Conservation (phyloP, 495 filamentous ascomycete genomes). For the Neurospora sp. region DNA sequence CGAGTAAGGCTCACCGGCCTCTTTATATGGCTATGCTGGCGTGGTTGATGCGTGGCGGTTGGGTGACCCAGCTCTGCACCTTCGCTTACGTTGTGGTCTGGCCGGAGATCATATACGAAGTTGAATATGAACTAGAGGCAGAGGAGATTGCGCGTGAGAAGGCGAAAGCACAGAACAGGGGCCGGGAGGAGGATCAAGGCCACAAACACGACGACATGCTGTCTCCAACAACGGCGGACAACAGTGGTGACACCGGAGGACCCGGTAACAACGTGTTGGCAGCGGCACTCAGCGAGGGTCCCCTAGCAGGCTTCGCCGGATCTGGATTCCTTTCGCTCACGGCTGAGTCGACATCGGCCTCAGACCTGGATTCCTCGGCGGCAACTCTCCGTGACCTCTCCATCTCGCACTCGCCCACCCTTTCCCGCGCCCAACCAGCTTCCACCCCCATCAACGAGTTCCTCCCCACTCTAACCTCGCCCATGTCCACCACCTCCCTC, state of each 20-base stretch:
- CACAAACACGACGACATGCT: neutral
- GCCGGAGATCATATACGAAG: constrained; percentile 51
- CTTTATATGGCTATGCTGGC: constrained; percentile 83
- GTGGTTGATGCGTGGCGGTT: constrained; percentile 84
- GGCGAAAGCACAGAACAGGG: constrained; percentile 8
- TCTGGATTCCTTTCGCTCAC: constrained; percentile 16
- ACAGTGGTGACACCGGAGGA: constrained; percentile 11
- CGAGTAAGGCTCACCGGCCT: constrained; percentile 77
- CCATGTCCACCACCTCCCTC: constrained; percentile 5
- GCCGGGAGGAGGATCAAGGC: neutral
- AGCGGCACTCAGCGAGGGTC: constrained; percentile 12
- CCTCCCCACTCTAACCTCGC: neutral
- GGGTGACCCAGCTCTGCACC: constrained; percentile 83
- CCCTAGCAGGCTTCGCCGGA: constrained; percentile 13
- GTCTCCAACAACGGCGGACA: constrained; percentile 2
- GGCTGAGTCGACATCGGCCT: constrained; percentile 5
- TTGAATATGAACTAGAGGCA: constrained; percentile 45
- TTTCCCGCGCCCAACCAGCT: neutral
- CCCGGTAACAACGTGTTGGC: constrained; percentile 1
- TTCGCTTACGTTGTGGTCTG: constrained; percentile 72
- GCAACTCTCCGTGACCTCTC: constrained; percentile 20
- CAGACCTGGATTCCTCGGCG: constrained; percentile 5
- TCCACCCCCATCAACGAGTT: constrained; percentile 3
- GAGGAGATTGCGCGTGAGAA: constrained; percentile 33
- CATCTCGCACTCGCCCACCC: constrained; percentile 12